These are phyloP conservation scores for Setaria italica DNA, from an alignment of 202 grass and related monocot genomes.

Conservation along the genomic window DNA sequence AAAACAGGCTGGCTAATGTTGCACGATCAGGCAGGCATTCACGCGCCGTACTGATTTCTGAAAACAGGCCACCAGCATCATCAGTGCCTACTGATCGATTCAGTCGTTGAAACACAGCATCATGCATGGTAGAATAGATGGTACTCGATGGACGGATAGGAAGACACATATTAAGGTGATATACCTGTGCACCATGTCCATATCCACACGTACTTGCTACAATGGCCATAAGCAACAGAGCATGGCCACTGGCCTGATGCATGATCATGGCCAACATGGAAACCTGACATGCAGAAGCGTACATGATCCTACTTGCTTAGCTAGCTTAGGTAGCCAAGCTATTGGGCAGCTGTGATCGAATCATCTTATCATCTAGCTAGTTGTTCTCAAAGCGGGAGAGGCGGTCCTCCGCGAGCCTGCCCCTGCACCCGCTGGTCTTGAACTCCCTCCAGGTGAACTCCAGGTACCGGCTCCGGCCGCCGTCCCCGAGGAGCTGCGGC, in stretches of 20 bases:
- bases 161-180: background rate
- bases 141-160: background rate
- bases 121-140: background rate
- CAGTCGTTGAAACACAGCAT: too few relatives aligned
- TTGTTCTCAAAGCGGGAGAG: conserved; percentile 77
- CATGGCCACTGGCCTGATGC: background rate
- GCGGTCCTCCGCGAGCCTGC: conserved; percentile 68
- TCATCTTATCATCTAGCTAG: conserved; percentile 5
- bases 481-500: conserved; percentile 58
- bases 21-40: background rate
- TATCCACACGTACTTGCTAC: background rate
- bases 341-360: too few relatives aligned
- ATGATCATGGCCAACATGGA: background rate
- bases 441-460: conserved; percentile 98
- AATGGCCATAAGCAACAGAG: background rate
- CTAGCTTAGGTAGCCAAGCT: background rate
- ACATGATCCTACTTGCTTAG: background rate
- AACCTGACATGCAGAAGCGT: background rate
- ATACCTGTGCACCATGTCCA: background rate
- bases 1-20: background rate
- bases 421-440: conserved; percentile 62
- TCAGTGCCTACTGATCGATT: too few relatives aligned
- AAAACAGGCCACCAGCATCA: too few relatives aligned
- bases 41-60: too few relatives aligned
- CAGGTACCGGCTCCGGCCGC: conserved; percentile 75